A percentile compares a stretch with the other conserved stretches of the same genome.
Evolutionary conservation across 306 rosid species (phyloP).

Genomic region (Cicer arietinum): DNA sequence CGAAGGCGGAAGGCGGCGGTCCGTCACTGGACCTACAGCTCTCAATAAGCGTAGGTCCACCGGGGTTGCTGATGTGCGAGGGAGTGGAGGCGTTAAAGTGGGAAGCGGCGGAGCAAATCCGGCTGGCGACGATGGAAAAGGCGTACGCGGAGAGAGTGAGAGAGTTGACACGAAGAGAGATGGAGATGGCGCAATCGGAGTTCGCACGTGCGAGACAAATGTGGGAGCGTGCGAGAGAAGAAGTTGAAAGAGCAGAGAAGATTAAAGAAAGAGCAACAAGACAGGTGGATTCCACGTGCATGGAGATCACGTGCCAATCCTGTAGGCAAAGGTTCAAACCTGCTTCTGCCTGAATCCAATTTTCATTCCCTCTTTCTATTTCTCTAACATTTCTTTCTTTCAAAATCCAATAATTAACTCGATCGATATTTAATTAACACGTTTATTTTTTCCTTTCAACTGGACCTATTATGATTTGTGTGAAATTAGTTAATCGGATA

Average conservation of each 20-base stretch:
- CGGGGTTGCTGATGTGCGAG: slow-evolving; percentile 43
- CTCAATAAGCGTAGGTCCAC: slow-evolving; percentile 73
- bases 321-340: slow-evolving; percentile 93
- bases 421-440: slow-evolving; percentile 15
- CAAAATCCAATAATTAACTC: not conserved
- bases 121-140: slow-evolving; percentile 92
- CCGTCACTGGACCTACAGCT: slow-evolving; percentile 80
- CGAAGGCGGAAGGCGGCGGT: slow-evolving; percentile 33
- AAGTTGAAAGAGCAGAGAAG: slow-evolving; percentile 81
- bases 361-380: not conserved
- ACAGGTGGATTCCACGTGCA: slow-evolving; percentile 74
- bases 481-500: not conserved
- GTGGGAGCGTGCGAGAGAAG: slow-evolving; percentile 96
- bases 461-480: slow-evolving; percentile 14
- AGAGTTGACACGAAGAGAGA: slow-evolving; percentile 83
- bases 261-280: slow-evolving; percentile 76
- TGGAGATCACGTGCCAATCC: slow-evolving; percentile 98
- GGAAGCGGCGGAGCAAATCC: slow-evolving; percentile 94
- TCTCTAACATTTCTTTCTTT: not conserved
- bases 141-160: slow-evolving; percentile 92
- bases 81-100: slow-evolving; percentile 79
- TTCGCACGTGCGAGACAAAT: slow-evolving; percentile 83
- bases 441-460: not conserved
- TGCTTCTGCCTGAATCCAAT: slow-evolving; percentile 28
- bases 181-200: slow-evolving; percentile 96